Percentiles rank a stretch among this genome's conserved stretches.
These are phyloP conservation scores for Vanrija sp. DNA, from an alignment of 1,284 basidiomycete genomes.

Conservation along the genomic window DNA sequence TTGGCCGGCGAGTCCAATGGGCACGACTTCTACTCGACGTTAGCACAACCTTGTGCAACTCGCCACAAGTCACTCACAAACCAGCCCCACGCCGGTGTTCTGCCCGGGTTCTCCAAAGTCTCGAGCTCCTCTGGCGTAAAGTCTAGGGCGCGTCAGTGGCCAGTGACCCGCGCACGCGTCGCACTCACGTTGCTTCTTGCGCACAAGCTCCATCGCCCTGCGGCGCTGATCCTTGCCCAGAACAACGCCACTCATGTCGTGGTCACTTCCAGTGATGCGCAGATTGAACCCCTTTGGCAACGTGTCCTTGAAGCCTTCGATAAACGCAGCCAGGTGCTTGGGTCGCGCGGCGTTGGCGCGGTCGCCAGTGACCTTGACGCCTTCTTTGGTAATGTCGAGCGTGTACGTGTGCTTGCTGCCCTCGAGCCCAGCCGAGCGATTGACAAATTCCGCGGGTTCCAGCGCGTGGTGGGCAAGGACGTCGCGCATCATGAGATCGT, in stretches of 20 bases:
- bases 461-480: constrained; percentile 45
- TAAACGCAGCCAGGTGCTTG: constrained; percentile 29
- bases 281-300: constrained; percentile 39
- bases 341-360: constrained; percentile 30
- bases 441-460: constrained; percentile 32
- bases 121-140: constrained; percentile 46
- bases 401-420: constrained; percentile 31
- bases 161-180: not conserved
- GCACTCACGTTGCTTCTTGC: constrained; percentile 45
- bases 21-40: constrained; percentile 39
- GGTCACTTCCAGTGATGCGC: constrained; percentile 43
- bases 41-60: not conserved
- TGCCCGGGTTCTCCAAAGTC: constrained; percentile 42
- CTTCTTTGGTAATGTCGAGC: constrained; percentile 26
- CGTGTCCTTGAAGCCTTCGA: constrained; percentile 36
- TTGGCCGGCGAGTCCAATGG: constrained; percentile 45
- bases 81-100: constrained; percentile 46
- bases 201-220: constrained; percentile 45
- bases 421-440: constrained; percentile 29
- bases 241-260: constrained; percentile 47
- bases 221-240: constrained; percentile 48
- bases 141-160: constrained; percentile 28
- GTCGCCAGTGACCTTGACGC: constrained; percentile 28
- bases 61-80: constrained; percentile 32
- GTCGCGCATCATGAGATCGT: constrained; percentile 46